phyloP scores from a whole-genome alignment of 345 rosid species.

The Chamaenerion angustifolium region DNA sequence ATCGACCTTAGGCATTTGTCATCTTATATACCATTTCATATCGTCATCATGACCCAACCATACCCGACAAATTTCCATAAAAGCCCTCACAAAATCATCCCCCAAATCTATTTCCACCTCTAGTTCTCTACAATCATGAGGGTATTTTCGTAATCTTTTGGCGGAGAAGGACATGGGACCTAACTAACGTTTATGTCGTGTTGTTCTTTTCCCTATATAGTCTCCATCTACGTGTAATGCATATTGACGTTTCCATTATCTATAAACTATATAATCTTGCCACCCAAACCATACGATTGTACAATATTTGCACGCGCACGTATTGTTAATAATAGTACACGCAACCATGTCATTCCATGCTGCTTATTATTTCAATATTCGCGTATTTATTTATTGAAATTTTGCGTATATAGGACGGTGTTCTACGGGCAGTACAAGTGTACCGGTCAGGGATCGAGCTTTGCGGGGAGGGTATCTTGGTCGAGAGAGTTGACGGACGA shows the following conservation, averaged over 20 bases:
- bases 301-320: background rate
- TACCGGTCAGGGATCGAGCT: slow-evolving; percentile 73
- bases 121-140: background rate
- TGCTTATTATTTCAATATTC: too few species aligned
- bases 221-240: slow-evolving; percentile 26
- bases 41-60: background rate
- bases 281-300: slow-evolving; percentile 6
- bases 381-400: background rate
- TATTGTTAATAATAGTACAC: too few species aligned
- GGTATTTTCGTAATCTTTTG: slow-evolving; percentile 3
- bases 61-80: background rate
- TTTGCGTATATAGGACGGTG: slow-evolving; percentile 60
- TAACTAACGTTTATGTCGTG: slow-evolving; percentile 3
- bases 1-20: too few species aligned
- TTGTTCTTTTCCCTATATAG: slow-evolving; percentile 6
- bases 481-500: slow-evolving; percentile 73
- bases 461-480: slow-evolving; percentile 83
- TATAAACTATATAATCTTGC: background rate
- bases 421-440: slow-evolving; percentile 95
- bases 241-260: slow-evolving; percentile 8
- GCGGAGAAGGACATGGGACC: background rate
- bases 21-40: too few species aligned
- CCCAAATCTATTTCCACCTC: background rate
- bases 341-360: too few species aligned
- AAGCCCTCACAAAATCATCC: slow-evolving; percentile 2